Conservation (phyloP, 2,329 filamentous ascomycete genomes). For the Coniochaeta hoffmannii region DNA sequence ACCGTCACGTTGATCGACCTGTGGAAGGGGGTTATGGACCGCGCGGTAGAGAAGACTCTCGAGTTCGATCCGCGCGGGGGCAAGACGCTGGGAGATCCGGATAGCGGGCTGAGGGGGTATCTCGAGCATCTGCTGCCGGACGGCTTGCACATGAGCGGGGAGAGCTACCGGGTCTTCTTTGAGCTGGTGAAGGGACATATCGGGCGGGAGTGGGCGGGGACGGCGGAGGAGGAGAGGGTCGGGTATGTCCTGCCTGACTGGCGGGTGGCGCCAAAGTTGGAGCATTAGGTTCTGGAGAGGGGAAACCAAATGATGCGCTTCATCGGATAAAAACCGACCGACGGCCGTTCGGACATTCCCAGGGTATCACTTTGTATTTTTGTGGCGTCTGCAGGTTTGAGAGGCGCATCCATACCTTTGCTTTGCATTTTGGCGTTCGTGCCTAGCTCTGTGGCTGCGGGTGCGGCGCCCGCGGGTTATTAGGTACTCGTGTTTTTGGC, state of each 20-base stretch:
- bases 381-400: too few relatives aligned
- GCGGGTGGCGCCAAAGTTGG: slow-evolving; percentile 22
- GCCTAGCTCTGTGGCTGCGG: too few relatives aligned
- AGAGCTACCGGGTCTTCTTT: slow-evolving; percentile 46
- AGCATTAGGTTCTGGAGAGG: too few relatives aligned
- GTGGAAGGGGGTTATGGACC: slow-evolving; percentile 69
- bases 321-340: background rate
- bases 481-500: too few relatives aligned
- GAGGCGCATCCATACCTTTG: background rate
- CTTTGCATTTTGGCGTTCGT: too few relatives aligned
- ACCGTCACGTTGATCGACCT: slow-evolving; percentile 70
- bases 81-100: slow-evolving; percentile 40
- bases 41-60: slow-evolving; percentile 51
- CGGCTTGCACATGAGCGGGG: slow-evolving; percentile 49
- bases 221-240: slow-evolving; percentile 25
- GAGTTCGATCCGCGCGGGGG: slow-evolving; percentile 43
- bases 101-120: slow-evolving; percentile 41
- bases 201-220: slow-evolving; percentile 31
- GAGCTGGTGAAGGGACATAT: slow-evolving; percentile 40
- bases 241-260: slow-evolving; percentile 43
- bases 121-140: slow-evolving; percentile 47
- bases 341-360: too few relatives aligned
- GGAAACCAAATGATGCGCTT: too few relatives aligned
- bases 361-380: too few relatives aligned
- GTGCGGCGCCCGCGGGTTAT: too few relatives aligned